These are phyloP conservation scores for Hemerocallis citrina DNA, from an alignment of 106 monocot species.

Conservation along the genomic window DNA sequence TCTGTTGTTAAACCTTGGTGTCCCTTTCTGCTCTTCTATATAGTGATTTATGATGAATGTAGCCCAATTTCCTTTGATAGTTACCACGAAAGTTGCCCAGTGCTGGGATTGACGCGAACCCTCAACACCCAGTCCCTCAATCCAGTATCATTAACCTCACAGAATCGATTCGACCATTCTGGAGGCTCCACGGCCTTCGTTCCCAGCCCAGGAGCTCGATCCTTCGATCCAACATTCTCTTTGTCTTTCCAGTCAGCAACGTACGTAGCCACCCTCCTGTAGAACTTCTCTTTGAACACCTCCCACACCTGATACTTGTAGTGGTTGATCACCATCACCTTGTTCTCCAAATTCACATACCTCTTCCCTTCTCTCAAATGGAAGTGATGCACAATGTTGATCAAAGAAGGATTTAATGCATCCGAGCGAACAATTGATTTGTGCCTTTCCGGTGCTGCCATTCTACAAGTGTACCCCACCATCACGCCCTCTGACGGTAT, in stretches of 20 bases:
- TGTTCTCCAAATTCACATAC: constrained; percentile 63
- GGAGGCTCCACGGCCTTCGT: constrained; percentile 70
- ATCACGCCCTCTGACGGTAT: constrained; percentile 46
- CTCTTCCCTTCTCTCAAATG: constrained; percentile 50
- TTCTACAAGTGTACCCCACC: constrained; percentile 65
- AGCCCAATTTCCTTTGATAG: not conserved
- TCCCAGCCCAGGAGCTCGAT: constrained; percentile 73
- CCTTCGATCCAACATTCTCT: constrained; percentile 82
- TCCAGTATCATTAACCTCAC: constrained; percentile 60
- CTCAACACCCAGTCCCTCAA: constrained; percentile 53
- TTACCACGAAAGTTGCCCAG: constrained; percentile 51
- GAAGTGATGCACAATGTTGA: constrained; percentile 90
- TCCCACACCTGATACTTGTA: constrained; percentile 98
- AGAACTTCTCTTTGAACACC: constrained; percentile 97
- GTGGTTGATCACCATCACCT: constrained; percentile 84
- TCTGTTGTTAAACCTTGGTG: not conserved
- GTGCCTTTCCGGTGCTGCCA: constrained; percentile 70
- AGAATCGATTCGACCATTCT: constrained; percentile 69
- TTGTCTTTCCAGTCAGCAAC: constrained; percentile 82
- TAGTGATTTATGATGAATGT: no score
- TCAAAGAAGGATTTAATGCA: constrained; percentile 53
- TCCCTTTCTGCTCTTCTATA: not conserved
- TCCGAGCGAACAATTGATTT: constrained; percentile 79
- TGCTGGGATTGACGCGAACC: constrained; percentile 25
- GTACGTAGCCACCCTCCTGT: constrained; percentile 78